These are phyloP conservation scores for Scleromitrula shiraiana DNA, from an alignment of 2,329 filamentous ascomycete species.

Conservation along the genomic window DNA sequence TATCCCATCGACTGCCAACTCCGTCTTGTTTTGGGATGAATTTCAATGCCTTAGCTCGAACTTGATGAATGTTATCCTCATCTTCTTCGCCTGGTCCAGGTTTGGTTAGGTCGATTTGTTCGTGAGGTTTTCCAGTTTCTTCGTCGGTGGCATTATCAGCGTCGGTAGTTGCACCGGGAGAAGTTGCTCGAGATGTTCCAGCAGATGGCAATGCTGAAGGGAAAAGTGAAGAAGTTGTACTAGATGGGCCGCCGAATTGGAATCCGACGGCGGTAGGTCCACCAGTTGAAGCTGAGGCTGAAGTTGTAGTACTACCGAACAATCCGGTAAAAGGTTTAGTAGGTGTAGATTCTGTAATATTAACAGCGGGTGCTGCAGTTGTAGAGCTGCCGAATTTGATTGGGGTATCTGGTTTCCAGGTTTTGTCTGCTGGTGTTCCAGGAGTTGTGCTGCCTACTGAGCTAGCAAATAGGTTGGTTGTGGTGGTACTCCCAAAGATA, in stretches of 20 bases:
- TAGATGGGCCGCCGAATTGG: slow-evolving; percentile 21
- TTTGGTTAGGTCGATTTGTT: slow-evolving; percentile 62
- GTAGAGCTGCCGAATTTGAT: slow-evolving; percentile 35
- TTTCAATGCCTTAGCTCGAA: slow-evolving; percentile 62
- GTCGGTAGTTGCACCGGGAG: slow-evolving; percentile 27
- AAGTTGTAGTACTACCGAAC: slow-evolving; percentile 11
- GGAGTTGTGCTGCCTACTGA: slow-evolving; percentile 17
- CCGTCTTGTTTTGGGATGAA: slow-evolving; percentile 43
- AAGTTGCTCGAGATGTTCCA: slow-evolving; percentile 27
- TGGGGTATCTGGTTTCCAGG: slow-evolving; percentile 42
- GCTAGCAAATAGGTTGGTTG: slow-evolving; percentile 17
- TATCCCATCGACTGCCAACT: slow-evolving; percentile 51
- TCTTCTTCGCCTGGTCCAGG: slow-evolving; percentile 63
- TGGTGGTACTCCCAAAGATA: slow-evolving; percentile 12
- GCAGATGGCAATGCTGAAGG: slow-evolving; percentile 25
- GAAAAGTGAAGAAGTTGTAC: slow-evolving; percentile 23
- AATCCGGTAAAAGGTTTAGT: slow-evolving; percentile 12
- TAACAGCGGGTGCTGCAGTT: slow-evolving; percentile 15
- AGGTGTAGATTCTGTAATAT: slow-evolving; percentile 17
- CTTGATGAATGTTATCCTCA: slow-evolving; percentile 62
- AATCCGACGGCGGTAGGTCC: slow-evolving; percentile 17
- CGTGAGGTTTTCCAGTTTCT: slow-evolving; percentile 48
- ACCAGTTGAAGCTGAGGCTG: slow-evolving; percentile 9
- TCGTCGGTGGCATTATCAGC: slow-evolving; percentile 38
- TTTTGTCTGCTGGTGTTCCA: slow-evolving; percentile 34